Evolutionary conservation across 345 rosid species (phyloP).

Genomic region (Camelina laxa): DNA sequence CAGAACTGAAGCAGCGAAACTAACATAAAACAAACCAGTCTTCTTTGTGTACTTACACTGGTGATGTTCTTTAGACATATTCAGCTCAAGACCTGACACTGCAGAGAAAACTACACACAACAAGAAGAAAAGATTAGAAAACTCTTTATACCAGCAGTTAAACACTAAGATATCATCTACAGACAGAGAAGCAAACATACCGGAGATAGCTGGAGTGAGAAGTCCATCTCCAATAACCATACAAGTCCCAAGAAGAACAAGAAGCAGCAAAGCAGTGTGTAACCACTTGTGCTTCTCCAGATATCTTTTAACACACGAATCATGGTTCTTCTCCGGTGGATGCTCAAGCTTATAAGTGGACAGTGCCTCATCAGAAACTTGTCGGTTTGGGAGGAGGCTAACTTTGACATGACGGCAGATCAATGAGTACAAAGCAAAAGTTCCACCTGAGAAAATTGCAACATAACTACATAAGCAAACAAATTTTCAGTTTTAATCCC

Average conservation of each 20-base stretch:
- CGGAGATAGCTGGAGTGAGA: slow-evolving; percentile 98
- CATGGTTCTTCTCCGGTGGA: slow-evolving; percentile 65
- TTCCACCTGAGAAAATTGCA: slow-evolving; percentile 63
- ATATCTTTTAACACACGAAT: slow-evolving; percentile 65
- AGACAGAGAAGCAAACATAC: slow-evolving; percentile 45
- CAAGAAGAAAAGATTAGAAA: background rate
- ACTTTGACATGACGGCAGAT: slow-evolving; percentile 95
- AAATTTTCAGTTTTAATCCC: too few species aligned
- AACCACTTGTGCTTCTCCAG: slow-evolving; percentile 83
- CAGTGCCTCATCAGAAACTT: slow-evolving; percentile 91
- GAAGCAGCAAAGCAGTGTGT: slow-evolving; percentile 87
- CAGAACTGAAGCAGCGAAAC: slow-evolving; percentile 25
- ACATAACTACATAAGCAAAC: background rate
- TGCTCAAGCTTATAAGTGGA: slow-evolving; percentile 93
- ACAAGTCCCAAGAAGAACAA: slow-evolving; percentile 99
- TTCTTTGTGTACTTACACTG: slow-evolving; percentile 63
- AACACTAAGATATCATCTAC: background rate
- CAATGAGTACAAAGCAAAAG: slow-evolving; percentile 91
- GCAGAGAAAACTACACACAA: slow-evolving; percentile 83
- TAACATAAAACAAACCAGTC: slow-evolving; percentile 18
- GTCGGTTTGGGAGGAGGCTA: slow-evolving; percentile 93
- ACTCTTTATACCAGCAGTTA: slow-evolving; percentile 14
- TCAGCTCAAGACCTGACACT: slow-evolving; percentile 94
- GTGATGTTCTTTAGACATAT: slow-evolving; percentile 90
- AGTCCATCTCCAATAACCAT: slow-evolving; percentile 99